Evolutionary conservation across 352 stramenopile species (phyloP).

Genomic region (Phytophthora aleatoria): DNA sequence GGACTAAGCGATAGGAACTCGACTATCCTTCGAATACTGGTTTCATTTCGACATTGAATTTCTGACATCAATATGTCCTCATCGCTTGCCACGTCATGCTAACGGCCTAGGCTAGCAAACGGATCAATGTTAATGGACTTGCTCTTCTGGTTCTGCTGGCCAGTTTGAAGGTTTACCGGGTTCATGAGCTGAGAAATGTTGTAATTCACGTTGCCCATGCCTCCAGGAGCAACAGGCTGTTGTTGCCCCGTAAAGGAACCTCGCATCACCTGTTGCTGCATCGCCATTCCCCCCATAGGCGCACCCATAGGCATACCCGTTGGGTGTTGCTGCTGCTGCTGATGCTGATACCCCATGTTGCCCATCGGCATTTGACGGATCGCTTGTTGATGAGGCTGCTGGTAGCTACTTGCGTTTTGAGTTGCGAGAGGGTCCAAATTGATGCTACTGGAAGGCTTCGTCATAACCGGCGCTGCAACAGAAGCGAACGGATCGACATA

Average conservation of each 20-base stretch:
- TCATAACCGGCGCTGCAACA: slow-evolving; percentile 42
- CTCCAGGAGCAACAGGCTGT: slow-evolving; percentile 13
- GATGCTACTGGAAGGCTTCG: slow-evolving; percentile 53
- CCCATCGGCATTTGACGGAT: slow-evolving; percentile 18
- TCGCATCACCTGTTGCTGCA: slow-evolving; percentile 34
- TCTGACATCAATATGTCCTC: slow-evolving; percentile 5
- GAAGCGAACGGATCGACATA: slow-evolving; percentile 73
- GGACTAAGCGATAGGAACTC: slow-evolving; percentile 1
- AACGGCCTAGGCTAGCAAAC: slow-evolving; percentile 64
- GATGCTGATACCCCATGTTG: slow-evolving; percentile 30
- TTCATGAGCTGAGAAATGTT: slow-evolving; percentile 89
- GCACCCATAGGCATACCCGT: slow-evolving; percentile 28
- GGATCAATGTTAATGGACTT: slow-evolving; percentile 87
- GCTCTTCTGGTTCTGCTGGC: slow-evolving; percentile 39
- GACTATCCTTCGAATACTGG: slow-evolving; percentile 3
- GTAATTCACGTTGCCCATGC: slow-evolving; percentile 61
- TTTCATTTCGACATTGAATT: slow-evolving; percentile 17
- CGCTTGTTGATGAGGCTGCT: slow-evolving; percentile 22
- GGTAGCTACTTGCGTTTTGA: slow-evolving; percentile 30
- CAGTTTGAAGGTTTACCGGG: slow-evolving; percentile 58
- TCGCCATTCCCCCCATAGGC: slow-evolving; percentile 25
- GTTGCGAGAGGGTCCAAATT: slow-evolving; percentile 58
- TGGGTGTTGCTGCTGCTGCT: slow-evolving; percentile 7
- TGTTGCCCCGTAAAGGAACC: slow-evolving; percentile 30
- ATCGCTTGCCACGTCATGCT: slow-evolving; percentile 4